A percentile compares a stretch with the other conserved stretches of the same genome.
Evolutionary conservation across 2,329 filamentous ascomycete genomes (phyloP).

Genomic region (Didymella arachidicola): DNA sequence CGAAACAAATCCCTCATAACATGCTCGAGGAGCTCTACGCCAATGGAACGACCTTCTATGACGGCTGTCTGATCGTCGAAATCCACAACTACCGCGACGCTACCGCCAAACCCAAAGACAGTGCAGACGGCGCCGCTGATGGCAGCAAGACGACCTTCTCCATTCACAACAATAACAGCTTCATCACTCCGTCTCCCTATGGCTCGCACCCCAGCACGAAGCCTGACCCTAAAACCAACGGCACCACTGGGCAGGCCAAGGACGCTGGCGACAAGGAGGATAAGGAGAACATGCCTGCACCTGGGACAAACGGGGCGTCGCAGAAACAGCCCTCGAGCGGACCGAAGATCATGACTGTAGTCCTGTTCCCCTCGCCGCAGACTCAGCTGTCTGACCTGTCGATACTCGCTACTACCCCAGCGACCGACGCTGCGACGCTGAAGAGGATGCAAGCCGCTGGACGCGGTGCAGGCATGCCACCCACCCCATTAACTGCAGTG

Average conservation of each 20-base stretch:
- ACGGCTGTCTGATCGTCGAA: conserved; percentile 90
- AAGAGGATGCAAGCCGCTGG: conserved; percentile 58
- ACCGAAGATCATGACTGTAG: conserved; percentile 74
- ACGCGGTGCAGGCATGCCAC: conserved; percentile 64
- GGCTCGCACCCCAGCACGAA: conserved; percentile 69
- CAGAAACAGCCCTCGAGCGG: conserved; percentile 56
- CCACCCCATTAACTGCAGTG: conserved; percentile 65
- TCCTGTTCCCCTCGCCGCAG: conserved; percentile 83
- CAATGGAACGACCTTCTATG: conserved; percentile 81
- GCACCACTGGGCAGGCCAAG: conserved; percentile 34
- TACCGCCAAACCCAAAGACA: conserved; percentile 64
- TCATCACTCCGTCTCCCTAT: conserved; percentile 87
- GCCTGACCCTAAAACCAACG: conserved; percentile 35
- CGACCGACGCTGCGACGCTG: conserved; percentile 58
- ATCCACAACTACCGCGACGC: conserved; percentile 85
- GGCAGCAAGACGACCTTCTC: conserved; percentile 75
- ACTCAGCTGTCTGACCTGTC: conserved; percentile 78
- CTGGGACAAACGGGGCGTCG: conserved; percentile 54
- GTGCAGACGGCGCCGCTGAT: conserved; percentile 58
- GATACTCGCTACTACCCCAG: conserved; percentile 75
- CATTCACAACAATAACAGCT: conserved; percentile 90
- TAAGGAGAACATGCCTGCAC: conserved; percentile 67
- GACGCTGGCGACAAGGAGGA: conserved; percentile 47
- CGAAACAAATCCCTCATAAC: conserved; percentile 85
- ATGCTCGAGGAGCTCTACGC: conserved; percentile 80